These are phyloP conservation scores for Calonectria pseudoturangicola DNA, from an alignment of 2,329 filamentous ascomycete species.

Conservation along the genomic window DNA sequence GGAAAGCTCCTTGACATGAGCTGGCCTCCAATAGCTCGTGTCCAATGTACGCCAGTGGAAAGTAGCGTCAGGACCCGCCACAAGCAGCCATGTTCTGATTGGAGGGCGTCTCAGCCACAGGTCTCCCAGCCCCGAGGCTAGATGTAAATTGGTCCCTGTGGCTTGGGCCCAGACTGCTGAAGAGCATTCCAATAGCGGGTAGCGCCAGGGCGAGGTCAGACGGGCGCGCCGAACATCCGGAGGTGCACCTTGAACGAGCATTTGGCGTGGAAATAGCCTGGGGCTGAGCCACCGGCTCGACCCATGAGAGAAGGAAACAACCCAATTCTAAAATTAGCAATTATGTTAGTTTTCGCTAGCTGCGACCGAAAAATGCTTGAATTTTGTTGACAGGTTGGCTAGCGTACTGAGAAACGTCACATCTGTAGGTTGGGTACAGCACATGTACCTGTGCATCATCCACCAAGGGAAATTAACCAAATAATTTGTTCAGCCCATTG, in stretches of 20 bases:
- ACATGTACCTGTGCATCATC: no score
- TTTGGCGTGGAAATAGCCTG: not conserved
- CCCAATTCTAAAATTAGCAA: slow-evolving; percentile 9
- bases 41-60: not conserved
- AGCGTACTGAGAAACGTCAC: no score
- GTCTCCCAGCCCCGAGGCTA: not conserved
- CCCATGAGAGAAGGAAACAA: not conserved
- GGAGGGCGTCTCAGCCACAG: not conserved
- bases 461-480: no score
- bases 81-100: not conserved
- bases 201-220: not conserved
- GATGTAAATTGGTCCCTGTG: not conserved
- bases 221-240: not conserved
- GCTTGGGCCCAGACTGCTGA: not conserved
- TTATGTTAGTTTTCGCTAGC: not conserved
- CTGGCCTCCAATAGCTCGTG: not conserved
- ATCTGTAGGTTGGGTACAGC: no score
- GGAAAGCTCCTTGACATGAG: slow-evolving; percentile 4
- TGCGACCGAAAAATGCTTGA: not conserved
- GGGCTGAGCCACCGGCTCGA: slow-evolving; percentile 1
- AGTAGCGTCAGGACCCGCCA: not conserved
- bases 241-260: not conserved
- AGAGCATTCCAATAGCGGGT: not conserved
- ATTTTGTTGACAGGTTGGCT: not conserved
- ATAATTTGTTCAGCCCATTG: no score